Percentiles rank a stretch among this genome's conserved stretches.
Evolutionary conservation across 1,284 basidiomycete species (phyloP).

Genomic region (Veloporphyrellus conicus): DNA sequence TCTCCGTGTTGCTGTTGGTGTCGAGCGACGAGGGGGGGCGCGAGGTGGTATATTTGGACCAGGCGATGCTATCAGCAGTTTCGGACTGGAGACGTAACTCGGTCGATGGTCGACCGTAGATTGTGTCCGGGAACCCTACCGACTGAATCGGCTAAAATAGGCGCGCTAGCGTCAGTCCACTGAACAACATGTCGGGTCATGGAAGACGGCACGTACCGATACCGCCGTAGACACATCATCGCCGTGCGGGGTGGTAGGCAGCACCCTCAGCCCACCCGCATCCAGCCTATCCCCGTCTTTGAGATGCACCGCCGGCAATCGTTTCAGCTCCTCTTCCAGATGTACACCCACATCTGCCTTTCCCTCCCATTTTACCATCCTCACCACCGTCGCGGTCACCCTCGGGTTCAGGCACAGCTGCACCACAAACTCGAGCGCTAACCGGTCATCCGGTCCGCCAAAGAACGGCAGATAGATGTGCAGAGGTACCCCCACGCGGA

Average conservation of each 20-base stretch:
- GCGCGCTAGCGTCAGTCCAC: background rate
- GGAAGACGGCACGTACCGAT: constrained; percentile 16
- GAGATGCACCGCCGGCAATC: constrained; percentile 7
- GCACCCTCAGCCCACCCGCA: too few species aligned
- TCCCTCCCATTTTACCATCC: constrained; percentile 12
- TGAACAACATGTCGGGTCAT: background rate
- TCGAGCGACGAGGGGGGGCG: constrained; percentile 18
- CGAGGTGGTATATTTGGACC: constrained; percentile 48
- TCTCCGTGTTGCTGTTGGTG: constrained; percentile 12
- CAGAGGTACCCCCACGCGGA: constrained; percentile 28
- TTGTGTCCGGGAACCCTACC: constrained; percentile 56
- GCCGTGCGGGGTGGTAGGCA: too few species aligned
- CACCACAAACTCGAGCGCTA: constrained; percentile 78
- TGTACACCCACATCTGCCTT: constrained; percentile 14
- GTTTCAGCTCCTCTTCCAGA: constrained; percentile 29
- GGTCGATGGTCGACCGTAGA: constrained; percentile 58
- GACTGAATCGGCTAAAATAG: constrained; percentile 34
- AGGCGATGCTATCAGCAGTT: constrained; percentile 67
- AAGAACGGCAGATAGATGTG: constrained; percentile 91
- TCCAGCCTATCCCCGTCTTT: constrained; percentile 1
- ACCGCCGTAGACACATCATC: background rate
- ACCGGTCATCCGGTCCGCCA: constrained; percentile 90
- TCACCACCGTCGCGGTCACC: constrained; percentile 65
- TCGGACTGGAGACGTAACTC: constrained; percentile 57
- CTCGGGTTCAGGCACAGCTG: constrained; percentile 71